Conservation (phyloP, 2,329 filamentous ascomycete species). For the Orbilia ellipsospora region DNA sequence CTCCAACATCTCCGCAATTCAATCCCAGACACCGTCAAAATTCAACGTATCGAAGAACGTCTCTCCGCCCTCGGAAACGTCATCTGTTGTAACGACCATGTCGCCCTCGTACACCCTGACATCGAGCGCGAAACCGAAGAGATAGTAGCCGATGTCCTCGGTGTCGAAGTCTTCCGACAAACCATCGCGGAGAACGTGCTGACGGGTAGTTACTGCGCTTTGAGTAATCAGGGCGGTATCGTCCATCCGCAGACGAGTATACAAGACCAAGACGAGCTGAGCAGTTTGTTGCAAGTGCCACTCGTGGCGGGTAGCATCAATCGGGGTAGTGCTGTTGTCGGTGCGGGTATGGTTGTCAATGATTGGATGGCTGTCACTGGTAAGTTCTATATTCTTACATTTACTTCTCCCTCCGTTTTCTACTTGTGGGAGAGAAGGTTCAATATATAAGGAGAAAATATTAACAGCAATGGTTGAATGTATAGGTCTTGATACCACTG, state of each 20-base stretch:
- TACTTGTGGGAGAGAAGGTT: background rate
- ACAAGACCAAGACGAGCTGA: conserved; percentile 97
- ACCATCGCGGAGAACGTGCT: conserved; percentile 97
- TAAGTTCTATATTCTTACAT: conserved; percentile 54
- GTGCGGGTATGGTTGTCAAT: conserved; percentile 95
- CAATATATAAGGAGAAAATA: too few species aligned
- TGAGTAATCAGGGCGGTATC: conserved; percentile 94
- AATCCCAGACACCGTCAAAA: conserved; percentile 88
- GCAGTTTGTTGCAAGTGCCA: conserved; percentile 90
- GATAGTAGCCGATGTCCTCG: conserved; percentile 93
- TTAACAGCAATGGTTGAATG: too few species aligned
- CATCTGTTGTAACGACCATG: conserved; percentile 95
- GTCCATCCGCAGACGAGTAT: conserved; percentile 97
- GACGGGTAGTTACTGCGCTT: conserved; percentile 93
- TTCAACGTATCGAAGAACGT: conserved; percentile 97
- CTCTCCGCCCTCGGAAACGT: conserved; percentile 96
- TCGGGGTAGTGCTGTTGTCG: conserved; percentile 91
- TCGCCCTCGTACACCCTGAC: conserved; percentile 94
- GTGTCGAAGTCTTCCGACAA: conserved; percentile 90
- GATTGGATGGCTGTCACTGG: conserved; percentile 93
- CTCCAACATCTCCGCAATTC: conserved; percentile 96
- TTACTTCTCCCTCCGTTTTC: background rate
- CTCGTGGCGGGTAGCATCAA: conserved; percentile 95
- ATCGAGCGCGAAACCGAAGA: conserved; percentile 98
- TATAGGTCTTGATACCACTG: conserved; percentile 85